These are phyloP conservation scores for Mycena leptocephala DNA, from an alignment of 768 basidiomycete species.

Conservation along the genomic window DNA sequence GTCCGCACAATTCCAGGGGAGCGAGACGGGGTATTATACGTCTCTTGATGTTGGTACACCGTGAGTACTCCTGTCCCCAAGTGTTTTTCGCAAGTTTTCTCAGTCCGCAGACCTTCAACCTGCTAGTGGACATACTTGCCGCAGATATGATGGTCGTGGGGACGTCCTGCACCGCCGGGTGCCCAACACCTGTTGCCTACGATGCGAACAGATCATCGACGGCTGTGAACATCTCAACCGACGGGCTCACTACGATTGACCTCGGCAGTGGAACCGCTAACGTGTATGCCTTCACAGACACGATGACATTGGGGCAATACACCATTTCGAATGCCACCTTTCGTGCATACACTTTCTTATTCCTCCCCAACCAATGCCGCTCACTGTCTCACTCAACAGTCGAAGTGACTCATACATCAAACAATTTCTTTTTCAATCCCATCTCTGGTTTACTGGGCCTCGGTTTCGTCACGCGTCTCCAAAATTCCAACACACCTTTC, in stretches of 20 bases:
- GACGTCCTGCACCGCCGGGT: neutral
- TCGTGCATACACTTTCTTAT: neutral
- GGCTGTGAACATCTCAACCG: neutral
- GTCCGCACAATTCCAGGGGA: no score
- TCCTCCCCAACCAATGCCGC: neutral
- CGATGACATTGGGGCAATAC: neutral
- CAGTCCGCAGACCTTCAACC: no score
- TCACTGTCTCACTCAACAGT: neutral
- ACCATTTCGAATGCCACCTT: neutral
- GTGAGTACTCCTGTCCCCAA: no score
- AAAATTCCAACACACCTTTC: neutral
- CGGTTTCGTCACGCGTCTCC: neutral
- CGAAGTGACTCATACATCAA: neutral
- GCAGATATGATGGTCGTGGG: neutral
- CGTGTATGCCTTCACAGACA: no score
- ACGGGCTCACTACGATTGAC: neutral
- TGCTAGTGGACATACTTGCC: no score
- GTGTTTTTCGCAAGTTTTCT: no score
- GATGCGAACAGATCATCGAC: neutral
- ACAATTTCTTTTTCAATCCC: neutral
- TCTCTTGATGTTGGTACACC: no score
- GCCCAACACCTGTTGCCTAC: neutral
- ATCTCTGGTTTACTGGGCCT: neutral
- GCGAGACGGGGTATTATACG: no score
- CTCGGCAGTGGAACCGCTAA: neutral